Evolutionary conservation across 768 basidiomycete genomes (phyloP), one percentile per base, ranked within the genome.

Genomic region (Suillus subluteus): DNA sequence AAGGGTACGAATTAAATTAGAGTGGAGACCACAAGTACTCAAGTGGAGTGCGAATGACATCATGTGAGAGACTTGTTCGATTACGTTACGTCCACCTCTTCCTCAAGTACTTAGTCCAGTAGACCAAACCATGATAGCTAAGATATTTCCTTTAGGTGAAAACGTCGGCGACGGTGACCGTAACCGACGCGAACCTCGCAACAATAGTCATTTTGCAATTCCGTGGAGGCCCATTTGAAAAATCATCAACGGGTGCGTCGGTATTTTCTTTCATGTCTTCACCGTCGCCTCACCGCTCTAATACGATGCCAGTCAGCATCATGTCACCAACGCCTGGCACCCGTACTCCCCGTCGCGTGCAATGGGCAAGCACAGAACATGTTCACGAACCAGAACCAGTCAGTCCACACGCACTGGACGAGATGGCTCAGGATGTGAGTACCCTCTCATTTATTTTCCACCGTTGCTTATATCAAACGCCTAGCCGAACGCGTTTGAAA

Each of bases 281-380:
- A 18, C 32, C 54, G 9, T 32, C 54, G 52, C 52, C 44, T 6
- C 62, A 67, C 58, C 58, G 69, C 59, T 70, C 68, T 3, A 44
- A 62, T 6, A 32, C 66, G 15, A 52, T 69, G 11, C 67, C 65
- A 12, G 32, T 62, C 26, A 68, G 71, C 15, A 66, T 69, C 40
- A 73, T 77, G 76, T 66, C 69, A 3, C 55, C 68, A 1, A 44
- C 44, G 15, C 63, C 63, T 18, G 83, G 82, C 6, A 72, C 73
- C n/a, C 82, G 82, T 67, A 83, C 83, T 2, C 84, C 83, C 2
- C 81, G 83, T 30, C 84, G 82, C 58, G 84, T 88, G 4, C 86
- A 87, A 68, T 87, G 86, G 87, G 75, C 80, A 15, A 76, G 78
- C 61, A 68, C 68, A 32, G 72, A 74, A n/a, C 71, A 74, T 9